Evolutionary conservation across 768 basidiomycete genomes (phyloP).

Genomic region (Boletales sp.): DNA sequence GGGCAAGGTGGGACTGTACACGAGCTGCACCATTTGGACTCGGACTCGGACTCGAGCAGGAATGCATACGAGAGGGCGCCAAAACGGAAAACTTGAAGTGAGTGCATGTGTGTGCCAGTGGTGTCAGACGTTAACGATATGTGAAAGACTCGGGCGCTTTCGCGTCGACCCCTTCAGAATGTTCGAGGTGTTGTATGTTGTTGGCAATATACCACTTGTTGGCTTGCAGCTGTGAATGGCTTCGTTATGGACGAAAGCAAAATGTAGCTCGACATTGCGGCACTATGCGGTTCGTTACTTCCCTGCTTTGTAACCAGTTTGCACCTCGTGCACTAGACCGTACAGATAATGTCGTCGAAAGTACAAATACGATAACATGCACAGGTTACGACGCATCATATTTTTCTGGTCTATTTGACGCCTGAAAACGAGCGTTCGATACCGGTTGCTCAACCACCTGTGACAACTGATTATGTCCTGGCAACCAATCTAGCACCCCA

Average conservation of each 20-base stretch:
- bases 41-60: slow-evolving; percentile 24
- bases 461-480: too few species aligned
- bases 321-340: background rate
- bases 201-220: background rate
- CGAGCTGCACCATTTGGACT: slow-evolving; percentile 9
- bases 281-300: background rate
- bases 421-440: too few species aligned
- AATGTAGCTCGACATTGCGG: background rate
- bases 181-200: background rate
- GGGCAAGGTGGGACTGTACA: slow-evolving; percentile 13
- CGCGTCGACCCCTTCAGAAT: background rate
- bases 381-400: too few species aligned
- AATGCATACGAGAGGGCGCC: slow-evolving; percentile 52
- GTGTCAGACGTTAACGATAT: background rate
- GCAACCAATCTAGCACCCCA: too few species aligned
- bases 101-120: background rate
- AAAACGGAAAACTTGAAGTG: slow-evolving; percentile 20
- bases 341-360: too few species aligned
- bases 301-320: background rate
- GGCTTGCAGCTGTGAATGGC: background rate
- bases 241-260: background rate
- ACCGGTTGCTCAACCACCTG: too few species aligned
- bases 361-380: too few species aligned
- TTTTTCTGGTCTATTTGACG: too few species aligned
- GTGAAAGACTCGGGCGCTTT: background rate